Evolutionary conservation across 176 grass and related monocot genomes (phyloP).

Genomic region (Avena insularis): DNA sequence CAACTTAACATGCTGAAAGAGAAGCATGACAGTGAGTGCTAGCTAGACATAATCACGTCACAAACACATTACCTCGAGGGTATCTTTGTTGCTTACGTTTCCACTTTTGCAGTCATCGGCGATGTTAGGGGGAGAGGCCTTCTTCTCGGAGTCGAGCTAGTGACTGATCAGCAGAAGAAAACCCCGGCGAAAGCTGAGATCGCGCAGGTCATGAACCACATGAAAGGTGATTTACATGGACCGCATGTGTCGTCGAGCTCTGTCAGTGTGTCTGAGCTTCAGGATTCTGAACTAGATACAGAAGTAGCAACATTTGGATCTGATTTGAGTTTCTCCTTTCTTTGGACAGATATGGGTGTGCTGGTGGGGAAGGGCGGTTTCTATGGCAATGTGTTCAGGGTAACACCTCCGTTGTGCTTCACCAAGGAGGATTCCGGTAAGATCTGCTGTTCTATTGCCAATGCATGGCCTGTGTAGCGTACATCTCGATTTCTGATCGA

Average conservation of each 20-base stretch:
- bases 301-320: neutral
- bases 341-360: constrained; percentile 82
- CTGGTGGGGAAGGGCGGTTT: constrained; percentile 91
- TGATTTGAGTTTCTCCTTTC: constrained; percentile 16
- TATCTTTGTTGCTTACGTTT: neutral
- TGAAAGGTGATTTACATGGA: constrained; percentile 74
- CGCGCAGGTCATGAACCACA: constrained; percentile 64
- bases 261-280: neutral
- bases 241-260: neutral
- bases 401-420: constrained; percentile 94
- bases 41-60: neutral
- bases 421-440: constrained; percentile 82
- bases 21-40: constrained; percentile 82
- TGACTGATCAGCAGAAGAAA: constrained; percentile 80
- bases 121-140: constrained; percentile 91
- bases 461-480: neutral
- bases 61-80: neutral
- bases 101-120: constrained; percentile 62
- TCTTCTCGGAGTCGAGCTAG: constrained; percentile 91
- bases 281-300: neutral
- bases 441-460: neutral
- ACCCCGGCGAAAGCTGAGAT: constrained; percentile 88
- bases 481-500: neutral
- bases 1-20: constrained; percentile 64
- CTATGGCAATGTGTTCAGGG: constrained; percentile 89